Base-by-base conservation (phyloP, 345 rosid genomes). In the Citrus hindsii region DNA sequence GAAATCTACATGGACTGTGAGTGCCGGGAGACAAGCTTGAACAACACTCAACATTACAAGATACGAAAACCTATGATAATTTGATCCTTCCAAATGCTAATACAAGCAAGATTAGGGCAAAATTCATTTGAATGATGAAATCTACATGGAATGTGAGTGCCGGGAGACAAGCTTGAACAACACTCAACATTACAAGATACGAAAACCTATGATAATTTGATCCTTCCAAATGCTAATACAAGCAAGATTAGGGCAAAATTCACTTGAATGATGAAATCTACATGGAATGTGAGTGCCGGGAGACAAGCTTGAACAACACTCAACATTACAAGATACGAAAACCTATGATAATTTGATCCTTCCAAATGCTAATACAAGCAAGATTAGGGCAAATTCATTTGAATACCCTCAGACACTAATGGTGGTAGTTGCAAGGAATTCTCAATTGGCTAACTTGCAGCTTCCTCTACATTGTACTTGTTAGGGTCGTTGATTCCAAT, bases 341-440 rank as follows among this genome's bases (percentile, higher is more conserved):
- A 25, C 32, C 40, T 37, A 18, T 18, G 59, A 65, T 64, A 66
- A 55, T 33, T 46, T 48, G 25, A 76, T 56, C 72, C 14, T 24
- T 67, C 21, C 73, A 67, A 32, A 53, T 33, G 79, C 38, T 69
- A 59, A 40, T 69, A 32, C 60, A 58, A 40, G 74, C 56, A 69
- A 59, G 40, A 28, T 0, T 40, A 21, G 13, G 37, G 35, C 55
- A 67, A 76, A 27, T 55, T 33, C 64, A n/a, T 30, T n/a, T 76
- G 72, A 66, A 63, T 48, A 28, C 9, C 64, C 42, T 30, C 65
- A 59, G 51, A 5, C 35, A 60, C 42, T 58, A 21, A 66, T 40
- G 22, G 38, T 40, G 14, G 38, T 6, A 18, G 55, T 7, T 37
- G 28, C n/a, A 40, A 7, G 21, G 14, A 24, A 24, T 12, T 18